Evolutionary conservation across 768 basidiomycete species (phyloP), one percentile per base, ranked within the genome.

Genomic region (Leucosporidium yakuticum): DNA sequence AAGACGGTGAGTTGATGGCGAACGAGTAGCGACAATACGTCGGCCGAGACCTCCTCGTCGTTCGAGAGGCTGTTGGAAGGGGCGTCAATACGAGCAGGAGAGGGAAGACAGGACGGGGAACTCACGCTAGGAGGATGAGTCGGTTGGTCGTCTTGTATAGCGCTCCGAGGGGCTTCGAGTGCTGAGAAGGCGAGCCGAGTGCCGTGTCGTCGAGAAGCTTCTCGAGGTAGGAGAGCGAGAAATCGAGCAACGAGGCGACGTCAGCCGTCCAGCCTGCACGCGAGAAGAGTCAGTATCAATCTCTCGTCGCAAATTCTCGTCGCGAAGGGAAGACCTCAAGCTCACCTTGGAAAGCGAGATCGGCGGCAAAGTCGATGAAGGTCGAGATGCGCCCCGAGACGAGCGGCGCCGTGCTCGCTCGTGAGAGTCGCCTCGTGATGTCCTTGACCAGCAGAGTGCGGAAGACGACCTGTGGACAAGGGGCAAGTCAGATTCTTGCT

Each of bases 131-230:
- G 15, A 64, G 47, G 31, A 49, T 14, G 55, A 64, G 44, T 9
- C 63, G 63, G 39, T 57, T 50, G n/a, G 36, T 0, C 19, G 47
- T 34, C 14, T 19, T 15, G 55, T 49, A 57, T n/a, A 64, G 23
- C 19, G 7, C 2, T 7, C 21, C 32, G 32, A 49, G 12, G 2
- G 47, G 23, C 8, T 6, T 39, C 7, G 31, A 23, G 8, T 32
- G 55, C 1, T n/a, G 31, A 2, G 63, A 56, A 31, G 48, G 31
- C 1, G 48, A 29, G 31, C 27, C 63, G 31, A 64, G 56, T 11
- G 54, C 55, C 2, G 63, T 56, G 29, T 64, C 55, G 55, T 56
- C 63, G 31, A 64, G 23, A 23, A 64, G 55, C 63, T 64, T 64
- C n/a, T 64, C 63, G 15, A n/a, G 2, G n/a, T 58, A 64, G 3